Evolutionary conservation across 768 basidiomycete species (phyloP), one percentile per base, ranked within the genome.

Genomic region (Butyriboletus loyo): DNA sequence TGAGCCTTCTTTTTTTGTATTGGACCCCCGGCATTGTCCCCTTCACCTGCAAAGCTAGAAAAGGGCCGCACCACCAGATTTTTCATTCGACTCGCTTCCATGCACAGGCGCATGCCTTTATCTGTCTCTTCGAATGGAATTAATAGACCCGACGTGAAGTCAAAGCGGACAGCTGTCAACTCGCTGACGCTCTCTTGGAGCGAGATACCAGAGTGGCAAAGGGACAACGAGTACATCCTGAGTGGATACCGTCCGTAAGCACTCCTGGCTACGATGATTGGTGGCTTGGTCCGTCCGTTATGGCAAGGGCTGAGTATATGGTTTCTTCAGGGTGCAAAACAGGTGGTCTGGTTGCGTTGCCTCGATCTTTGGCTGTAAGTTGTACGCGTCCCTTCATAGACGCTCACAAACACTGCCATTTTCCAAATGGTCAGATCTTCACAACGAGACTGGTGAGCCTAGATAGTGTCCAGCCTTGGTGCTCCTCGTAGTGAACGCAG

Each of bases 191-290:
- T 80, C 32, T 65, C 72, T 13, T 89, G 83, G 83, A 54, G 64
- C 24, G 81, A 86, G 50, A 72, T 89, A 39, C 80, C 84, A 36
- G 77, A 78, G 31, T 91, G 86, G 86, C 82, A 83, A 67, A 77
- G 72, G 57, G 84, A 89, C 68, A 90, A 89, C 59, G 85, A 88
- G 59, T 86, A 80, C 63, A 88, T 90, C 54, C 35, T 84, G 52
- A 70, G 68, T 32, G 89, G 89, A 2, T 89, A 90, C 65, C 75
- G 87, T 70, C 75, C 80, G 89, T 87, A 61, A 61, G 73, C 49
- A 52, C 56, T 36, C 40, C 32, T 41, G 25, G 30, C 35, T 30
- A 46, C 17, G 15, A 39, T 39, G 34, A 47, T 47, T 53, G 25
- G 47, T 44, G 46, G 40, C 5, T 54, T 54, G 54, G 35, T 47